These are phyloP conservation scores for Henckelia pumila DNA, from an alignment of 257 asterid species.

Conservation along the genomic window DNA sequence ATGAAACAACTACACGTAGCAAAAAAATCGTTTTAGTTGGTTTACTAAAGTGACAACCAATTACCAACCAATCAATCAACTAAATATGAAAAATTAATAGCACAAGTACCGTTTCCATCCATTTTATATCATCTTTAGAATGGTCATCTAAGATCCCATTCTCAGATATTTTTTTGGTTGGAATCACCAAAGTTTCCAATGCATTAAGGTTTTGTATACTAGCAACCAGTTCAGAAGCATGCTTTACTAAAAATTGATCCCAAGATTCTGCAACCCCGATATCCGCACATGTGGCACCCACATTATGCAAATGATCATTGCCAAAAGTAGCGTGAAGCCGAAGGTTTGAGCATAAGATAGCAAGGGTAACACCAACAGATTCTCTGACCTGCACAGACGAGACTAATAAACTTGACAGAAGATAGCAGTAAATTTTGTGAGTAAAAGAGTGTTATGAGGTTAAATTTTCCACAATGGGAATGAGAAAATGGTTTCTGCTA, in stretches of 20 bases:
- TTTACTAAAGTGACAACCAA: conserved; percentile 13
- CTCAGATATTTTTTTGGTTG: conserved; percentile 39
- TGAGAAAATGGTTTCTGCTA: conserved; percentile 8
- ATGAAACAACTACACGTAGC: conserved; percentile 72
- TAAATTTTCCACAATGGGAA: conserved; percentile 19
- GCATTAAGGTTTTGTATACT: conserved; percentile 63
- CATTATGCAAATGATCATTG: conserved; percentile 38
- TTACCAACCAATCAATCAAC: conserved; percentile 11
- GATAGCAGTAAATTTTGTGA: conserved; percentile 12
- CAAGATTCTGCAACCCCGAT: conserved; percentile 44
- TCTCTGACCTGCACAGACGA: conserved; percentile 80
- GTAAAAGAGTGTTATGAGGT: conserved; percentile 10
- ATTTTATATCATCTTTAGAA: conserved; percentile 77
- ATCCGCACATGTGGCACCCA: conserved; percentile 30
- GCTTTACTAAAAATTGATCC: conserved; percentile 62
- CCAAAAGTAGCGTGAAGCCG: conserved; percentile 58
- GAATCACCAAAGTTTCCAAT: conserved; percentile 50
- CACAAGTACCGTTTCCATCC: conserved; percentile 97
- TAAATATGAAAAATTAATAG: conserved; percentile 14
- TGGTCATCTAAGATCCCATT: conserved; percentile 52
- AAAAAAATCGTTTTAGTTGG: conserved; percentile 14
- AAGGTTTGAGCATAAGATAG: conserved; percentile 88
- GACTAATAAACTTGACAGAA: conserved; percentile 22
- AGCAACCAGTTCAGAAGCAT: conserved; percentile 66
- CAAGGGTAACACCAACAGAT: conserved; percentile 86